phyloP scores from a whole-genome alignment of 1,284 basidiomycete species.

The Rhodotorula sp. region DNA sequence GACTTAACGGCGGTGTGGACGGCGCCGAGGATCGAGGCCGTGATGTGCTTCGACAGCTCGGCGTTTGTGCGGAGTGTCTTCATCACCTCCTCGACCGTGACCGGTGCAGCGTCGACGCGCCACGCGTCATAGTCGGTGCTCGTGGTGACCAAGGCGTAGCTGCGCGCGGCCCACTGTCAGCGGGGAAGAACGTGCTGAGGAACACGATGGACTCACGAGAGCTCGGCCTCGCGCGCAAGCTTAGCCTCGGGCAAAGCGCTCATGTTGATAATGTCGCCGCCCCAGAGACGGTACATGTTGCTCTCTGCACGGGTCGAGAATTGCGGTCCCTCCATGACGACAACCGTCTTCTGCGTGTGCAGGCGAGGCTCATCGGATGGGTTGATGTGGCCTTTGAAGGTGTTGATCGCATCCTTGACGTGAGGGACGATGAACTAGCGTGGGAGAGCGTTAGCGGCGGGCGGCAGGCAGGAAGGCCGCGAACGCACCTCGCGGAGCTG shows the following conservation, averaged over 20 bases:
- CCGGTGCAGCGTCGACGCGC: slow-evolving; percentile 75
- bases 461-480: not conserved
- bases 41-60: slow-evolving; percentile 56
- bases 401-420: slow-evolving; percentile 64
- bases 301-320: slow-evolving; percentile 87
- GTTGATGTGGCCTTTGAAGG: slow-evolving; percentile 57
- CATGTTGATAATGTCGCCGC: slow-evolving; percentile 85
- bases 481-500: slow-evolving; percentile 55
- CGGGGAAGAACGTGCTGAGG: not conserved
- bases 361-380: slow-evolving; percentile 52
- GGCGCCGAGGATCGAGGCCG: slow-evolving; percentile 31
- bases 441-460: not conserved
- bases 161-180: slow-evolving; percentile 47
- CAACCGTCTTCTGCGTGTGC: slow-evolving; percentile 77
- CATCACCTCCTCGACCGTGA: slow-evolving; percentile 45
- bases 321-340: slow-evolving; percentile 93
- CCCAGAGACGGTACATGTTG: slow-evolving; percentile 88
- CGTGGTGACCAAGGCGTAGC: slow-evolving; percentile 86
- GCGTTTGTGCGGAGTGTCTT: slow-evolving; percentile 73
- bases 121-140: slow-evolving; percentile 56
- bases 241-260: slow-evolving; percentile 94
- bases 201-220: slow-evolving; percentile 61
- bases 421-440: slow-evolving; percentile 64
- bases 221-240: slow-evolving; percentile 88
- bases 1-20: slow-evolving; percentile 54